Evolutionary conservation across 2,329 filamentous ascomycete genomes (phyloP).

Genomic region (Byssochlamys sp.): DNA sequence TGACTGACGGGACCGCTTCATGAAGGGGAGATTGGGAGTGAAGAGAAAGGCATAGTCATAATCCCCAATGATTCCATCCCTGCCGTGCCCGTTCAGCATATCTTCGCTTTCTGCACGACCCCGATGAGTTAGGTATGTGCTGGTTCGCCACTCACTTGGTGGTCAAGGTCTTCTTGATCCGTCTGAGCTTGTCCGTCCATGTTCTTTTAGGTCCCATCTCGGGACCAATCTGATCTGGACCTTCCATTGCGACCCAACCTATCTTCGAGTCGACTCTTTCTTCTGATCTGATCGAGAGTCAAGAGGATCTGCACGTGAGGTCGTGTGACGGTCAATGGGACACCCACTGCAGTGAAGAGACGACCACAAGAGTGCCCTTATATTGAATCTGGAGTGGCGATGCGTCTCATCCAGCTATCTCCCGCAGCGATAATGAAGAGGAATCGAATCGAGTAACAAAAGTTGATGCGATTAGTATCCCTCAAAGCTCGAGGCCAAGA

Average conservation of each 20-base stretch:
- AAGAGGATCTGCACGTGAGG: background rate
- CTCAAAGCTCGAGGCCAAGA: background rate
- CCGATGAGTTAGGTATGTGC: background rate
- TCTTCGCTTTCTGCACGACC: background rate
- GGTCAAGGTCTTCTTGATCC: slow-evolving; percentile 29
- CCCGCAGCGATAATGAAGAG: background rate
- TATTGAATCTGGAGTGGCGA: background rate
- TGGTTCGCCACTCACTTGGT: slow-evolving; percentile 26
- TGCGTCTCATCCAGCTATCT: background rate
- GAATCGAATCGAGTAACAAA: background rate
- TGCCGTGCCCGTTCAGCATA: slow-evolving; percentile 16
- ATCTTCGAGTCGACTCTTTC: background rate
- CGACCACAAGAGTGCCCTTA: background rate
- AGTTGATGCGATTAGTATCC: background rate
- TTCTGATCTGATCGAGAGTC: background rate
- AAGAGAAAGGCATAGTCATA: slow-evolving; percentile 91
- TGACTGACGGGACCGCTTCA: slow-evolving; percentile 51
- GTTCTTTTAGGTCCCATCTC: slow-evolving; percentile 27
- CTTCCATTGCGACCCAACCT: slow-evolving; percentile 20
- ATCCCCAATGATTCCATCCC: slow-evolving; percentile 66
- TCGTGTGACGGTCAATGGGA: background rate
- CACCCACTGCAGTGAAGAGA: background rate
- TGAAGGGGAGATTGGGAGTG: slow-evolving; percentile 70
- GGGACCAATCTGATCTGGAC: slow-evolving; percentile 36
- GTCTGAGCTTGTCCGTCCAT: slow-evolving; percentile 25